These are phyloP conservation scores for Achlya hypogyna DNA, from an alignment of 352 stramenopile genomes.

Conservation along the genomic window DNA sequence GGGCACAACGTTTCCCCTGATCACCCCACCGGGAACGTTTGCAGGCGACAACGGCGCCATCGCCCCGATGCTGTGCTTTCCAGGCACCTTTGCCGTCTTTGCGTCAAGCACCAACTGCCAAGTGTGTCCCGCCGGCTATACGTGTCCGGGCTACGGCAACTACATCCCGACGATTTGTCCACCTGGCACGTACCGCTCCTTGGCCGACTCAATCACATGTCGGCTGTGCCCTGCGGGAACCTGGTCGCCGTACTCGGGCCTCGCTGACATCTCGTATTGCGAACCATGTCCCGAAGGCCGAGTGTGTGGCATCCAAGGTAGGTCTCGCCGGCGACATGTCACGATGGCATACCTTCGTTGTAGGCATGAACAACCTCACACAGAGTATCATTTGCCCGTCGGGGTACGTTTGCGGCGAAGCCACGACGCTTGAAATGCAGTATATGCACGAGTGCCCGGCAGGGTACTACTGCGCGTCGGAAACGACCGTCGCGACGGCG, in stretches of 20 bases:
- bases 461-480: slow-evolving; percentile 84
- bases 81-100: slow-evolving; percentile 93
- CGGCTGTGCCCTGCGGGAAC: slow-evolving; percentile 91
- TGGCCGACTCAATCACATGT: slow-evolving; percentile 93
- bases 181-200: slow-evolving; percentile 88
- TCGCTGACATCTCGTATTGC: slow-evolving; percentile 93
- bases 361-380: slow-evolving; percentile 77
- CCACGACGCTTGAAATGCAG: slow-evolving; percentile 84
- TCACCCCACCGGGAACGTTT: slow-evolving; percentile 91
- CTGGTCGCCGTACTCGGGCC: slow-evolving; percentile 85
- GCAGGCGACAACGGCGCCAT: slow-evolving; percentile 79
- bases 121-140: slow-evolving; percentile 91
- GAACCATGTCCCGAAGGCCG: slow-evolving; percentile 91
- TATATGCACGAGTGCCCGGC: slow-evolving; percentile 90
- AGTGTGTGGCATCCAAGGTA: slow-evolving; percentile 83
- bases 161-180: slow-evolving; percentile 94
- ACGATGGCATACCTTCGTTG: slow-evolving; percentile 3
- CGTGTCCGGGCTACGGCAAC: slow-evolving; percentile 90
- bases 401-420: slow-evolving; percentile 90
- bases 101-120: slow-evolving; percentile 81
- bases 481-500: slow-evolving; percentile 78
- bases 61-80: slow-evolving; percentile 92
- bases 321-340: background rate
- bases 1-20: slow-evolving; percentile 72
- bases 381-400: slow-evolving; percentile 84